Conservation (phyloP, 192 early-diverging fungal genomes). For the Entomortierella chlamydospora region DNA sequence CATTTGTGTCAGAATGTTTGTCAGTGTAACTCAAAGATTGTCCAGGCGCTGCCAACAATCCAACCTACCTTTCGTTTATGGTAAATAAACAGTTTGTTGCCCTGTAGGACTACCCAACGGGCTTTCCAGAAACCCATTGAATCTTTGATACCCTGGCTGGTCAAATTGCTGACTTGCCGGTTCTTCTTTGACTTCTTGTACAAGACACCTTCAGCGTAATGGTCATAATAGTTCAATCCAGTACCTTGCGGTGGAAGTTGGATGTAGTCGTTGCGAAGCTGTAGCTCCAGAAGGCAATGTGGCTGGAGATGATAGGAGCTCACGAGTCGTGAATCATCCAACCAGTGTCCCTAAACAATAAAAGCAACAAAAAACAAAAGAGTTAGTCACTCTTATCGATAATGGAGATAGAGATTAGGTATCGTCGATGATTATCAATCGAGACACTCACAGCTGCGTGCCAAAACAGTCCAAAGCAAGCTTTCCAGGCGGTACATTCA, state of each 20-base stretch:
- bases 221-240: constrained; percentile 24
- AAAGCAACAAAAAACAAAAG: too few relatives aligned
- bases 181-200: constrained; percentile 43
- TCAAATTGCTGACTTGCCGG: background rate
- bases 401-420: too few relatives aligned
- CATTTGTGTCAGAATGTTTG: too few relatives aligned
- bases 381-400: too few relatives aligned
- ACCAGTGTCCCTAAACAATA: constrained; percentile 33
- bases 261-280: constrained; percentile 35
- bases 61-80: constrained; percentile 40
- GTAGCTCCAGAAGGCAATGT: constrained; percentile 32
- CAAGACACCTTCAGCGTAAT: constrained; percentile 42
- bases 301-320: constrained; percentile 30
- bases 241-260: constrained; percentile 19
- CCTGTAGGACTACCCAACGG: constrained; percentile 43
- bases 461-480: constrained; percentile 46
- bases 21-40: too few relatives aligned
- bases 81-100: constrained; percentile 30
- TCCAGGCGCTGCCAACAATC: too few relatives aligned
- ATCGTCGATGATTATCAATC: too few relatives aligned
- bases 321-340: constrained; percentile 33
- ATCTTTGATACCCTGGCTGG: constrained; percentile 6
- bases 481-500: constrained; percentile 42
- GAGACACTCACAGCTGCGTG: constrained; percentile 32
- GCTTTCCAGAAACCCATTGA: constrained; percentile 25